Evolutionary conservation across 177 flowering plant genomes (phyloP), one percentile per base, ranked within the genome.

Genomic region (Vitis hybrid): DNA sequence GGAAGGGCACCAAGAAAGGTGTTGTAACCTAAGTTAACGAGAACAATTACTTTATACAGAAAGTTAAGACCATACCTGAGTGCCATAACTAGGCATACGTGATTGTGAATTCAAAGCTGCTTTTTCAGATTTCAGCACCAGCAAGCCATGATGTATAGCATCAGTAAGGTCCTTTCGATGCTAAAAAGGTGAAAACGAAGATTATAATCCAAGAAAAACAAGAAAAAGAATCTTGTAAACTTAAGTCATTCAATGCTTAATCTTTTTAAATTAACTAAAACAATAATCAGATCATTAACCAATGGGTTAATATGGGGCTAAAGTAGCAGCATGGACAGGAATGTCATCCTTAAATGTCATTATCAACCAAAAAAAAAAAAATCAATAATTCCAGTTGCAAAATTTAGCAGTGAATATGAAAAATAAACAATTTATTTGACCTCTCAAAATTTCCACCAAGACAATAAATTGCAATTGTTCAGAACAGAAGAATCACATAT

Each of bases 71-170:
- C 0, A 30, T 73, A 96, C 99, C 97, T 96, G 98, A 46, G 95
- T 93, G n/a, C 97, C 99, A 86, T 96, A 96, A 76, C 95, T 96
- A 67, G 99, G 99, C 94, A 92, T 88, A 24, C 89, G 87, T 61
- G 84, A 71, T 73, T 91, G 96, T 60, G 84, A 49, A 68, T 52
- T 87, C 66, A 94, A 74, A 50, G 81, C 68, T 32, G 61, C 65
- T 82, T 86, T 91, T 57, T 96, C 97, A 73, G 98, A 84, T 80
- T 88, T 92, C 60, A 91, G 70, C 32, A 84, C 72, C 69, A 65
- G 32, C 68, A 88, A 70, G 32, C 99, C 99, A 77, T 81, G 93
- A 77, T 81, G 90, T 50, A 91, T 84, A 20, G 89, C 87, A 77
- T 92, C 91, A 77, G 87, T 89, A 71, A 96, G 86, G 74, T 87